Percentiles rank a stretch among this genome's conserved stretches.
Conservation (phyloP, 2,329 filamentous ascomycete species). For the Colletotrichum sp. region DNA sequence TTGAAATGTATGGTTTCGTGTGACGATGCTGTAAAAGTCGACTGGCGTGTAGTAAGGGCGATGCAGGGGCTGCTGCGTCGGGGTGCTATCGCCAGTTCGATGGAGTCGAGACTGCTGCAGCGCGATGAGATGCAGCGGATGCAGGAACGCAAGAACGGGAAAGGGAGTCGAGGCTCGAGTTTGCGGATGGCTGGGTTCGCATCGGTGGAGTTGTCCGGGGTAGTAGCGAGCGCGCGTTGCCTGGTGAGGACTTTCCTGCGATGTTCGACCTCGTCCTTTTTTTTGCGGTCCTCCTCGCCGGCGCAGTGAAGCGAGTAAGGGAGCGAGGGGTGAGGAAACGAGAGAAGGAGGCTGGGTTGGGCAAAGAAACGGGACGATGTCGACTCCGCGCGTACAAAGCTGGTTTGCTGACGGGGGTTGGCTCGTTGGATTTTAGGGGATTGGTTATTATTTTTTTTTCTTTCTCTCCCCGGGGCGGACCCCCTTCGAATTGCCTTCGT, state of each 20-base stretch:
- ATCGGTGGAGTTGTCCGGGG: constrained; percentile 40
- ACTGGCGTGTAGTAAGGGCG: neutral
- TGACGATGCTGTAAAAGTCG: neutral
- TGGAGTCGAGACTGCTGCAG: constrained; percentile 9
- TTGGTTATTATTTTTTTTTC: constrained; percentile 1
- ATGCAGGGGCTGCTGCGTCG: neutral
- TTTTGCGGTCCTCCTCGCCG: constrained; percentile 28
- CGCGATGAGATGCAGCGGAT: constrained; percentile 16
- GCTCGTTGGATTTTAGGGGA: constrained; percentile 15
- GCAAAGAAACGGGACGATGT: constrained; percentile 15
- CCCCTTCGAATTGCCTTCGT: constrained; percentile 5
- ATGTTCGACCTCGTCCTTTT: constrained; percentile 42
- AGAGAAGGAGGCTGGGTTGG: constrained; percentile 16
- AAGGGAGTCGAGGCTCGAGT: constrained; percentile 38
- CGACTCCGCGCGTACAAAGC: constrained; percentile 16
- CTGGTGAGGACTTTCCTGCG: constrained; percentile 27
- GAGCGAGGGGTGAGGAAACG: constrained; percentile 15
- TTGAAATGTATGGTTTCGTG: neutral
- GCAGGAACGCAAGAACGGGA: constrained; percentile 30
- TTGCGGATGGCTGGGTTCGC: constrained; percentile 50
- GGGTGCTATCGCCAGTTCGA: constrained; percentile 6
- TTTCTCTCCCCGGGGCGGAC: neutral
- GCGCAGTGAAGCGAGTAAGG: constrained; percentile 19
- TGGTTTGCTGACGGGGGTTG: constrained; percentile 19
- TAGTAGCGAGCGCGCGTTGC: constrained; percentile 27